Conservation (phyloP, 2,329 filamentous ascomycete species). For the Cordyceps javanica region DNA sequence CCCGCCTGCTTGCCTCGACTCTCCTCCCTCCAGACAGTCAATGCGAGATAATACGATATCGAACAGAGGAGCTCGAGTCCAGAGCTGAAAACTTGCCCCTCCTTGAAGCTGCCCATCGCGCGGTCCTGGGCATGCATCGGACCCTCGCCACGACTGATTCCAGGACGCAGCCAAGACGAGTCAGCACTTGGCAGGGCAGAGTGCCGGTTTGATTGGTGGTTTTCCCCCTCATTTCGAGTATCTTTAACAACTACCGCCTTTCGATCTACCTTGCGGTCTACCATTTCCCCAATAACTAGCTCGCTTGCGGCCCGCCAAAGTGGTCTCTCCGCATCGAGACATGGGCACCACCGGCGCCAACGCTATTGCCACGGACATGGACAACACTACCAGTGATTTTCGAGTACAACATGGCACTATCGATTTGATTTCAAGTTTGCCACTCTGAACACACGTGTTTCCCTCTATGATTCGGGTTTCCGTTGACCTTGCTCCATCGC, state of each 20-base stretch:
- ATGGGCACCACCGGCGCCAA: too few species aligned
- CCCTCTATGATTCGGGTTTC: not conserved
- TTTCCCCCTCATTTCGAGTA: not conserved
- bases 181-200: conserved; percentile 2
- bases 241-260: not conserved
- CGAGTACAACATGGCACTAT: too few species aligned
- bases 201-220: not conserved
- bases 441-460: not conserved
- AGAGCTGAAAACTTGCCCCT: not conserved
- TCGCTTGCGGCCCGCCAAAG: not conserved
- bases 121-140: not conserved
- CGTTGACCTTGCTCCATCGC: not conserved
- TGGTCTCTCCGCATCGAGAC: not conserved
- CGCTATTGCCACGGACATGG: not conserved
- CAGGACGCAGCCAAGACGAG: not conserved
- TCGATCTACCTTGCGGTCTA: not conserved
- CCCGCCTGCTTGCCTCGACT: not conserved
- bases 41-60: not conserved
- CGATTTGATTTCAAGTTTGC: too few species aligned
- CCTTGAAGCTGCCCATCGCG: not conserved
- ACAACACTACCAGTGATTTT: not conserved
- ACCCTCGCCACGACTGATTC: not conserved
- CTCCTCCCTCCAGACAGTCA: not conserved
- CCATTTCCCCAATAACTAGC: not conserved
- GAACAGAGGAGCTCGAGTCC: not conserved